phyloP scores from a whole-genome alignment of 331 rosid species.

The Ulmus americana region DNA sequence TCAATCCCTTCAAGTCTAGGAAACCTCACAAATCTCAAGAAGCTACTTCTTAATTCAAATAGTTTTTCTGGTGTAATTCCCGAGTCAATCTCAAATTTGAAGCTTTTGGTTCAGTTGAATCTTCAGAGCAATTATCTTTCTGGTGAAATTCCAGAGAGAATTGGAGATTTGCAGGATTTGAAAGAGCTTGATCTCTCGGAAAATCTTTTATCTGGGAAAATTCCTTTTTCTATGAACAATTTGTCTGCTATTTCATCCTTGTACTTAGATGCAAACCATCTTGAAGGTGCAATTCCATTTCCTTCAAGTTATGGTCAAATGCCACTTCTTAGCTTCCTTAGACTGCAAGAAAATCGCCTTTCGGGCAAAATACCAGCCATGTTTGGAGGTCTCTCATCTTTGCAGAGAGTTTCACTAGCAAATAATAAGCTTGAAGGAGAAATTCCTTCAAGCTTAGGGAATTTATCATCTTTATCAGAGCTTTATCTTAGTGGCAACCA shows the following conservation, averaged over 20 bases:
- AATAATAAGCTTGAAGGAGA: conserved; percentile 54
- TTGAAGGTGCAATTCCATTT: conserved; percentile 52
- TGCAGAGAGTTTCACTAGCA: conserved; percentile 49
- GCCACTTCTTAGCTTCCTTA: conserved; percentile 37
- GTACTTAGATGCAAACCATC: conserved; percentile 45
- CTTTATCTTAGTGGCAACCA: conserved; percentile 46
- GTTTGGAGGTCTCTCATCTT: conserved; percentile 43
- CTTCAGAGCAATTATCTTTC: conserved; percentile 37
- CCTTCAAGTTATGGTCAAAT: conserved; percentile 46
- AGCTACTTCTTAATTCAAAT: conserved; percentile 39
- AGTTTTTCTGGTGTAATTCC: conserved; percentile 47
- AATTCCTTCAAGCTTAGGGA: conserved; percentile 52
- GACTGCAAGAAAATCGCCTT: conserved; percentile 44
- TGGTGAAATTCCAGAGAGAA: conserved; percentile 42
- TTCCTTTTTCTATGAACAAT: conserved; percentile 49
- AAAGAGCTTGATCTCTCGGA: conserved; percentile 57
- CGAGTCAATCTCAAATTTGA: conserved; percentile 40
- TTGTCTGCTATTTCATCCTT: conserved; percentile 45
- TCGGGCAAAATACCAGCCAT: conserved; percentile 42
- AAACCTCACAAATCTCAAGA: conserved; percentile 31
- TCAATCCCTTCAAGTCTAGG: conserved; percentile 50
- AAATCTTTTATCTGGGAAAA: conserved; percentile 44
- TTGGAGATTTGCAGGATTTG: conserved; percentile 45
- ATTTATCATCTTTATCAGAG: conserved; percentile 40
- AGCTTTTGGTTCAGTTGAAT: conserved; percentile 43